Conservation (phyloP, 2,329 filamentous ascomycete species). For the Alternaria tenuissima region DNA sequence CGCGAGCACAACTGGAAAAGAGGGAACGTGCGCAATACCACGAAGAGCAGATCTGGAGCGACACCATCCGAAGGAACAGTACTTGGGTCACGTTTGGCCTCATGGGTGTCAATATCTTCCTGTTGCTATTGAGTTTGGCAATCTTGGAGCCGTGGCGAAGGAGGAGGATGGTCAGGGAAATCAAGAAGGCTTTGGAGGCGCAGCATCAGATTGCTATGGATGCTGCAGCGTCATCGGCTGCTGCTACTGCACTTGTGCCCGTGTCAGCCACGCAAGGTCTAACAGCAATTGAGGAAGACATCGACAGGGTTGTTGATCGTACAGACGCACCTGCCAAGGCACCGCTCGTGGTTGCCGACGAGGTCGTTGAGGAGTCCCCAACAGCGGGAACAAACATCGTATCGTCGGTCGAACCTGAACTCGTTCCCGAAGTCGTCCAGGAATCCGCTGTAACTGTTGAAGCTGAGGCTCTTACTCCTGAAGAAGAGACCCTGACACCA, state of each 20-base stretch:
- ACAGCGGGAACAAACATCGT: slow-evolving; percentile 11
- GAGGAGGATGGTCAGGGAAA: slow-evolving; percentile 79
- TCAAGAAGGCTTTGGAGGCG: slow-evolving; percentile 53
- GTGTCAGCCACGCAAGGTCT: slow-evolving; percentile 4
- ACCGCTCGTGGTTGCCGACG: slow-evolving; percentile 11
- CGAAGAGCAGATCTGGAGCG: slow-evolving; percentile 99
- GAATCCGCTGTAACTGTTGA: slow-evolving; percentile 7
- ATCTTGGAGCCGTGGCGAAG: slow-evolving; percentile 93
- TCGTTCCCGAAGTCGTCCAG: slow-evolving; percentile 6
- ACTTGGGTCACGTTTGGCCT: slow-evolving; percentile 99
- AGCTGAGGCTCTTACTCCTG: slow-evolving; percentile 14
- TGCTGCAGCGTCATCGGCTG: slow-evolving; percentile 10
- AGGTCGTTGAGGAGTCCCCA: slow-evolving; percentile 18
- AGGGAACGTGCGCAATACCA: slow-evolving; percentile 92
- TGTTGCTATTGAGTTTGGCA: slow-evolving; percentile 87
- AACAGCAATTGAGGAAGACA: slow-evolving; percentile 28
- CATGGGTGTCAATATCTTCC: slow-evolving; percentile 93
- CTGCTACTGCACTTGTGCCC: slow-evolving; percentile 12
- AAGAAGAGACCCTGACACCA: slow-evolving; percentile 13
- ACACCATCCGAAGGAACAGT: slow-evolving; percentile 93
- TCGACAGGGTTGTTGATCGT: slow-evolving; percentile 30
- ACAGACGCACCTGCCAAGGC: neutral
- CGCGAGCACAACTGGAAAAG: slow-evolving; percentile 77
- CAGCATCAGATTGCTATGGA: slow-evolving; percentile 36
- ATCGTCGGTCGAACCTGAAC: slow-evolving; percentile 6